These are phyloP conservation scores for Fusarium penzigii DNA, from an alignment of 2,329 filamentous ascomycete genomes.

Conservation along the genomic window DNA sequence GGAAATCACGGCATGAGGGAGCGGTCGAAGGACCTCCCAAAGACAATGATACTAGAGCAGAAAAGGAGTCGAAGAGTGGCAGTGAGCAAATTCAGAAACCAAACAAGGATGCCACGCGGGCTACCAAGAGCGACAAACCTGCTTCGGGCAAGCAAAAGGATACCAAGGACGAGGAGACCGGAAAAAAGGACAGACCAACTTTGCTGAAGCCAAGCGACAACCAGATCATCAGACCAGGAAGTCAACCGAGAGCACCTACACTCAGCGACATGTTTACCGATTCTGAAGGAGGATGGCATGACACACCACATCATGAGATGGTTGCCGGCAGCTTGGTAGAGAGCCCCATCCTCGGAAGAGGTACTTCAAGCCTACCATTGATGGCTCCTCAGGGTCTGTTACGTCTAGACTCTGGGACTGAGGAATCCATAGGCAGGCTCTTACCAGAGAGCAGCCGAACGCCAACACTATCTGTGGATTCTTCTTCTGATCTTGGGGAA, in stretches of 20 bases:
- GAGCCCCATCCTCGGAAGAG: slow-evolving; percentile 41
- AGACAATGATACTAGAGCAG: slow-evolving; percentile 1
- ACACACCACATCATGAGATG: slow-evolving; percentile 25
- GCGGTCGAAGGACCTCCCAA: slow-evolving; percentile 1
- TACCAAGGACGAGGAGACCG: not conserved
- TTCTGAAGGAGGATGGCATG: slow-evolving; percentile 24
- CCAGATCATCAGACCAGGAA: slow-evolving; percentile 4
- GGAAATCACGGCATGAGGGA: slow-evolving; percentile 33
- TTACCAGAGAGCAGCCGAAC: slow-evolving; percentile 33
- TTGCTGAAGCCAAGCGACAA: slow-evolving; percentile 2
- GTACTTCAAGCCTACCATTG: slow-evolving; percentile 19
- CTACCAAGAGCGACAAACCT: slow-evolving; percentile 8
- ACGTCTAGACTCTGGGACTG: slow-evolving; percentile 32
- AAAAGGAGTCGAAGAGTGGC: slow-evolving; percentile 33
- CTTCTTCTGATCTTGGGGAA: slow-evolving; percentile 36
- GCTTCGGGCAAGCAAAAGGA: slow-evolving; percentile 2
- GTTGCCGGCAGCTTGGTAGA: slow-evolving; percentile 35
- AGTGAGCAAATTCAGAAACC: slow-evolving; percentile 11
- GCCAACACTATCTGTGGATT: slow-evolving; percentile 20
- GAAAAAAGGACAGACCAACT: not conserved
- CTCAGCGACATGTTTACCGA: slow-evolving; percentile 21
- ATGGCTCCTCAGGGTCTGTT: slow-evolving; percentile 30
- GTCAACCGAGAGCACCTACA: slow-evolving; percentile 5
- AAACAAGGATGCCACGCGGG: slow-evolving; percentile 4
- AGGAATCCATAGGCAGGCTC: slow-evolving; percentile 32